Evolutionary conservation across 257 asterid species (phyloP), one percentile per base, ranked within the genome.

Genomic region (Coffea canephora): DNA sequence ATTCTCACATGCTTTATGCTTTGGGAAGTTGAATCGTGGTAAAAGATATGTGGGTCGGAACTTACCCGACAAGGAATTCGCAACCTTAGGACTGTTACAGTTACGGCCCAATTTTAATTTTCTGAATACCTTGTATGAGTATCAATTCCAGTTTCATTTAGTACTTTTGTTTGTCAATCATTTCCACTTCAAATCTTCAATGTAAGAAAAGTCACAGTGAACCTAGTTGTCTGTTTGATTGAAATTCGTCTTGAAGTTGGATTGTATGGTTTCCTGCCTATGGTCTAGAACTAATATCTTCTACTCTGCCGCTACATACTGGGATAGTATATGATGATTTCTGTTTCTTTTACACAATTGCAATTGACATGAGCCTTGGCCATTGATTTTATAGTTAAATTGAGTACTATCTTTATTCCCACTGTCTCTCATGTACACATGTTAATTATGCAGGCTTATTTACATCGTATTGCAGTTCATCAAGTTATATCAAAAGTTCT

Each of bases 401-500:
- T 59, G 36, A 64, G 74, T 66, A 3, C 11, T 59, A 52, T 49
- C 21, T 67, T 34, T 61, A 67, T 62, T 39, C 77, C 52, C 4
- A 41, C 27, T 34, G 18, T 69, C 66, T 73, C 68, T 73, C 73
- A 74, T 39, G 49, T 66, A 23, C 50, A 25, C 73, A 68, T 85
- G 81, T 75, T 80, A 77, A 80, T 79, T 83, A 64, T 87, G 69
- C 91, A 94, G 97, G 91, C 78, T 77, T 83, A 78, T 86, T 74
- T 74, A 88, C 84, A 46, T 84, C 85, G 5, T 67, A 75, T 69
- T 82, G 88, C 83, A 61, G 81, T 83, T 59, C 80, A 2, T 78
- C 78, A 78, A 83, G 82, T 74, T 67, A 85, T 86, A 75, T 84
- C 76, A 76, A 79, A 80, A 80, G 83, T 82, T 82, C 87, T 21